Evolutionary conservation across 2,329 filamentous ascomycete species (phyloP).

Genomic region (Aspergillus sojae): DNA sequence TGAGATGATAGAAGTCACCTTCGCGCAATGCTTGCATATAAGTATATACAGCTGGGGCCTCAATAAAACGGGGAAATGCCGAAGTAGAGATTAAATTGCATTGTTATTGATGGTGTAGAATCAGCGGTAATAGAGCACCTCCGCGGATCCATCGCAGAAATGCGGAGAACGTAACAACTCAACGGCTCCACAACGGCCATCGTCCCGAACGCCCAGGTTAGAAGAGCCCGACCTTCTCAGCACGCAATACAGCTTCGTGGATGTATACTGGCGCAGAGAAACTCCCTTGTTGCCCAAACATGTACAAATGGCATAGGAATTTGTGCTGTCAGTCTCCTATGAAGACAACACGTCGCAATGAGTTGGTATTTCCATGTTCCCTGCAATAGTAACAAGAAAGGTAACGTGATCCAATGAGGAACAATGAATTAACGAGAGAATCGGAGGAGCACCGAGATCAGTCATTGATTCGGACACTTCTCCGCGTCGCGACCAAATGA

Average conservation of each 20-base stretch:
- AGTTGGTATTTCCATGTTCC: neutral
- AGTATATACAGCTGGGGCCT: neutral
- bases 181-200: constrained; percentile 12
- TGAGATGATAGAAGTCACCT: neutral
- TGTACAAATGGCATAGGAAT: neutral
- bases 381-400: neutral
- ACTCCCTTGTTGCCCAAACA: neutral
- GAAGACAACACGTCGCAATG: neutral
- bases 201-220: neutral
- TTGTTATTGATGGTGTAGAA: neutral
- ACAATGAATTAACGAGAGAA: constrained; percentile 1
- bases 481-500: neutral
- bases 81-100: neutral
- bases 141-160: constrained; percentile 10
- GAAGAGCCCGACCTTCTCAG: neutral
- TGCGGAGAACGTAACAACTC: constrained; percentile 13
- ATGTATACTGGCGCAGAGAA: neutral
- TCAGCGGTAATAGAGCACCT: constrained; percentile 4
- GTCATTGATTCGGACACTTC: neutral
- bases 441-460: constrained; percentile 5
- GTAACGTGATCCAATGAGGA: neutral
- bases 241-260: neutral
- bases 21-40: neutral
- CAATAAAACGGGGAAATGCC: neutral
- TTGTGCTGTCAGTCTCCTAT: neutral